A percentile compares a stretch with the other conserved stretches of the same genome.
phyloP scores from a whole-genome alignment of 331 rosid genomes.

The Malus hybrid region DNA sequence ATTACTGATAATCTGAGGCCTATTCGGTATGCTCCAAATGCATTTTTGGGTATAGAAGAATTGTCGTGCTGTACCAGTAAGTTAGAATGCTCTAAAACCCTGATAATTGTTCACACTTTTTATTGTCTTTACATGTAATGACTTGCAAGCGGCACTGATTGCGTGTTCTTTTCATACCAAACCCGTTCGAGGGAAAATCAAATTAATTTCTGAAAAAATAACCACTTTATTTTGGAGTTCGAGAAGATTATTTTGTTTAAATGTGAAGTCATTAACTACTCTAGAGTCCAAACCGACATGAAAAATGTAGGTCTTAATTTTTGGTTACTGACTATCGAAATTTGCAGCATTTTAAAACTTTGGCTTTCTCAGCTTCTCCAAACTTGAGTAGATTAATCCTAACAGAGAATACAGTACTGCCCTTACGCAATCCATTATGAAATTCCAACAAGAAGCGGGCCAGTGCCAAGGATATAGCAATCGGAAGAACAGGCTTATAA shows the following conservation, averaged over 20 bases:
- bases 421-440: constrained; percentile 45
- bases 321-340: background rate
- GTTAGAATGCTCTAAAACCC: background rate
- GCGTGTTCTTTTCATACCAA: background rate
- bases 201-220: background rate
- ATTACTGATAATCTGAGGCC: constrained; percentile 49
- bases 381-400: constrained; percentile 45
- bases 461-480: constrained; percentile 93
- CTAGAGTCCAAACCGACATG: background rate
- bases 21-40: constrained; percentile 5
- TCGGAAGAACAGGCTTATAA: constrained; percentile 89
- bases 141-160: background rate
- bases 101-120: background rate
- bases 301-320: background rate
- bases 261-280: background rate
- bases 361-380: constrained; percentile 45
- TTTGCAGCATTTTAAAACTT: constrained; percentile 20
- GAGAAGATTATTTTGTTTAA: background rate
- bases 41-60: constrained; percentile 19
- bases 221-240: background rate
- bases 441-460: constrained; percentile 99
- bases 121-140: background rate
- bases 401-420: constrained; percentile 45
- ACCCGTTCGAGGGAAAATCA: background rate
- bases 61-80: constrained; percentile 9